Evolutionary conservation across 2,329 filamentous ascomycete species (phyloP), one percentile per base, ranked within the genome.

Genomic region (Colletotrichum salicis): DNA sequence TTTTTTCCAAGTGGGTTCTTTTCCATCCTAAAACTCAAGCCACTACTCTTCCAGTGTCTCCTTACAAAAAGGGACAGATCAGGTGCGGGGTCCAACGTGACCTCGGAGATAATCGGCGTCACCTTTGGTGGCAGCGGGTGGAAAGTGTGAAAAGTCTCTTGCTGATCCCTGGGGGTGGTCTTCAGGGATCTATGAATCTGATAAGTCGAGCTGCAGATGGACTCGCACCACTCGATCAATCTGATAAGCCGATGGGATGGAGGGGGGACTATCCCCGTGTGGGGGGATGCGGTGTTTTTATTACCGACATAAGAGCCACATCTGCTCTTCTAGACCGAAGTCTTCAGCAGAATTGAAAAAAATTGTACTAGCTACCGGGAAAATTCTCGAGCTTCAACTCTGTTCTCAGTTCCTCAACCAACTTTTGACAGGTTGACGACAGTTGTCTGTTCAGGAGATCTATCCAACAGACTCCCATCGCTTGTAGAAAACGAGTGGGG

Each of bases 181-280:
- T 8, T 29, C 69, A 68, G 45, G 64, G 64, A 64, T 71, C 22
- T 19, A 71, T 63, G 64, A 45, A 71, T 71, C 65, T 69, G 69
- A 71, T 69, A 71, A 69, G 58, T 37, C 59, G 19, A 54, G 8
- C n/a, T 69, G 51, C 54, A 58, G 58, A 59, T 51, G 33, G 37
- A 45, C 31, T 48, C 22, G 41, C 35, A 68, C 45, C 54, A 22
- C 64, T 51, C 3, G 41, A 45, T 45, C 41, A 45, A 64, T 71
- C 65, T 69, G 69, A 71, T 71, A 71, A 71, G 69, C 69, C 45
- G 35, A 58, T 7, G 52, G 64, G 31, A 24, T 63, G 5, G 13
- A 5, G 31, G 27, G 15, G 22, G 41, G 51, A 57, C 66, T 6
- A 31, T 55, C 22, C 22, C 24, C 41, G 60, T 45, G 55, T 19